Evolutionary conservation across 2,329 filamentous ascomycete genomes (phyloP), one percentile per base, ranked within the genome.

Genomic region (Tolypocladium amazonense): DNA sequence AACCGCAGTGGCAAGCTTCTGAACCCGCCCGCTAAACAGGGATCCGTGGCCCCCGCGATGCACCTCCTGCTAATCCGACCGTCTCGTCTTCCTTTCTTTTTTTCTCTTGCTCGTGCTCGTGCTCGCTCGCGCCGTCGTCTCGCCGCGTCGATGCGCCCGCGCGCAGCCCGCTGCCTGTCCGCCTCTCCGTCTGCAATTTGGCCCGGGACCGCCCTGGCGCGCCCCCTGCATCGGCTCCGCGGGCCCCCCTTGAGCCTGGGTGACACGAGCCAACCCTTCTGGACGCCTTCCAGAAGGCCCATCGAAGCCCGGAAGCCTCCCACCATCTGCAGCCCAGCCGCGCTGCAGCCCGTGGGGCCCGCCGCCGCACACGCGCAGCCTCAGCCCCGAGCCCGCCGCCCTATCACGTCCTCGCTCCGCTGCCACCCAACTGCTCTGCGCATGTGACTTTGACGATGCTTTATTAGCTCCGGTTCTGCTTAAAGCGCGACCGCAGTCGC

Each of bases 221-320:
- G 23, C 27, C 27, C 47, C 27, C 47, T 33, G 47, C 47, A 2
- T 33, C 47, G 25, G 23, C 45, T 11, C 23, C 23, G n/a, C 7
- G 14, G 12, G 43, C 2, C 9, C n/a, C 45, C 45, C n/a, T 39
- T 39, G 37, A 39, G 30, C 30, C 14, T 33, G 27, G 33, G 18
- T 52, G 47, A 52, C 47, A 23, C 47, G 27, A n/a, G 27, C 50
- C 27, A 53, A 35, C 50, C 50, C 35, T 62, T 62, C 60, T 62
- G 35, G 60, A 60, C 53, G 60, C 39, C 60, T 62, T 62, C 60
- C 38, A 62, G 60, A 62, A 62, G 45, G 35, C 23, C 43, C 39
- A 18, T 58, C 41, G 52, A 62, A 57, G 39, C 2, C 57, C n/a
- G 9, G 38, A 12, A 38, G 37, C 37, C 23, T 30, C 23, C 54